Conservation (phyloP, 75 land plant species). For the Pseudotsuga menziesii region DNA sequence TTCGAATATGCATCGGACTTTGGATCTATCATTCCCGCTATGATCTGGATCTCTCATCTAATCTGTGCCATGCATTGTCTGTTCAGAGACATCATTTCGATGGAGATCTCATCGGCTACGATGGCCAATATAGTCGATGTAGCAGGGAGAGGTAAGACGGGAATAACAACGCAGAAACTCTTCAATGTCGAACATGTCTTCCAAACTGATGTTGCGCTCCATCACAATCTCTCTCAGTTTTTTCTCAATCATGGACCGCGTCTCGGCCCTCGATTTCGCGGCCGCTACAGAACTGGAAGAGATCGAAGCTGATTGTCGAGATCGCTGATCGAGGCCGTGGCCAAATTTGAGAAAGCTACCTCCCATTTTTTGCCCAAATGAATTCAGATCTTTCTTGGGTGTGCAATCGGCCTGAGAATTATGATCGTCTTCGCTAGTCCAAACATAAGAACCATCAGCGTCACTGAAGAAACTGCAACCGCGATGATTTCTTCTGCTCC, state of each 20-base stretch:
- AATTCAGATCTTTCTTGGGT: background rate
- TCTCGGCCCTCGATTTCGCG: background rate
- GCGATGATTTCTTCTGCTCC: background rate
- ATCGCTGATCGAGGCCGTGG: background rate
- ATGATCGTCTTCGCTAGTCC: background rate
- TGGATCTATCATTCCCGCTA: no score
- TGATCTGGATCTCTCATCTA: no score
- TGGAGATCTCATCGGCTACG: no score
- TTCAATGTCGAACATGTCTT: slow-evolving; percentile 47
- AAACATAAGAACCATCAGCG: slow-evolving; percentile 2
- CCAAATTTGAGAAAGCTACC: slow-evolving; percentile 5
- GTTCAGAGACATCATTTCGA: no score
- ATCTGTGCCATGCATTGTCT: no score
- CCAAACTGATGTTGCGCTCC: slow-evolving; percentile 25
- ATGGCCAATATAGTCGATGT: no score
- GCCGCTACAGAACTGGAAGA: background rate
- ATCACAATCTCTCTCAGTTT: slow-evolving; percentile 37
- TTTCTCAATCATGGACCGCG: slow-evolving; percentile 1
- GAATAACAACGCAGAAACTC: slow-evolving; percentile 54
- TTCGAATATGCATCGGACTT: no score
- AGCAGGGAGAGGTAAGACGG: slow-evolving; percentile 39
- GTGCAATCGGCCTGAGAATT: background rate
- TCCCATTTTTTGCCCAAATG: background rate
- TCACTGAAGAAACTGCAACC: slow-evolving; percentile 11
- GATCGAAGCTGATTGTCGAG: slow-evolving; percentile 3